Evolutionary conservation across 345 rosid genomes (phyloP).

Genomic region (Eucalyptus cloeziana): DNA sequence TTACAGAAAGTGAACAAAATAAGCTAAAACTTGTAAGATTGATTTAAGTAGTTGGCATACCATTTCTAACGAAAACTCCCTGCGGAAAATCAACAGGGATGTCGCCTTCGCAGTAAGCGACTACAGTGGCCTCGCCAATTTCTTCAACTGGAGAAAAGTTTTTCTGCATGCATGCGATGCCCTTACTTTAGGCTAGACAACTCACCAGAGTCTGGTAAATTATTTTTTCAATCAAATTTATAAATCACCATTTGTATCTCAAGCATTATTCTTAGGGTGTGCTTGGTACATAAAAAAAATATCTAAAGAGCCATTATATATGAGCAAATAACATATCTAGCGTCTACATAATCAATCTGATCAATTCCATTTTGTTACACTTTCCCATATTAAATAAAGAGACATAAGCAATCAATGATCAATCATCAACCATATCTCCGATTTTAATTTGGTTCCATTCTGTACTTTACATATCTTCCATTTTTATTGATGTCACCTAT

Average conservation of each 20-base stretch:
- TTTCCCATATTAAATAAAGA: background rate
- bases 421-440: background rate
- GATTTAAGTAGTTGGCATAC: background rate
- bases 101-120: constrained; percentile 5
- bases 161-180: constrained; percentile 1
- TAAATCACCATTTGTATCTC: background rate
- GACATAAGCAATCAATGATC: background rate
- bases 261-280: background rate
- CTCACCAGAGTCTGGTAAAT: background rate
- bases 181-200: background rate
- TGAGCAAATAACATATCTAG: background rate
- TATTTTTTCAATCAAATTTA: background rate
- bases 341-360: rapidly evolving
- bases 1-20: background rate
- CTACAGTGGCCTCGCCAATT: constrained; percentile 5
- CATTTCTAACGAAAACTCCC: constrained; percentile 30
- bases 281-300: background rate
- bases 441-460: background rate
- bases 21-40: background rate
- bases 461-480: background rate
- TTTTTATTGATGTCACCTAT: background rate
- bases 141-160: constrained; percentile 37
- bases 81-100: constrained; percentile 14
- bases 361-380: background rate
- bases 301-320: background rate